Evolutionary conservation across 352 stramenopile genomes (phyloP).

Genomic region (Achlya hypogyna): DNA sequence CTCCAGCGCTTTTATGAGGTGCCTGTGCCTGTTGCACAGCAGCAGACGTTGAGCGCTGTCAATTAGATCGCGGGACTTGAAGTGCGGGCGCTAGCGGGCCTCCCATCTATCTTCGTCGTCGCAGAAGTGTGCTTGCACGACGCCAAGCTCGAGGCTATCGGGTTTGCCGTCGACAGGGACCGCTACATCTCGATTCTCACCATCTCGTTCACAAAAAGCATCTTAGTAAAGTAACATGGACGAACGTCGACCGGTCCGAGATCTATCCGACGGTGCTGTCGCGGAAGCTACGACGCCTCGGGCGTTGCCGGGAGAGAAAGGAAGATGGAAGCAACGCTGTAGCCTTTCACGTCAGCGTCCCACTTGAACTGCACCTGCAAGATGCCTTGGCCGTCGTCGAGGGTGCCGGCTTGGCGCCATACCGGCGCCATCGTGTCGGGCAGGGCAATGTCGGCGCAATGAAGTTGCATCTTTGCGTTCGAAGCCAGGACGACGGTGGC

Average conservation of each 20-base stretch:
- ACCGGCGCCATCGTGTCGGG: background rate
- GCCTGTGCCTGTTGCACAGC: background rate
- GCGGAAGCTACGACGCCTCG: too few species aligned
- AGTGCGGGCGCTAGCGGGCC: background rate
- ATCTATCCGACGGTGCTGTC: too few species aligned
- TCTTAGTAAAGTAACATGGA: background rate
- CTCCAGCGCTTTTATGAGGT: constrained; percentile 1
- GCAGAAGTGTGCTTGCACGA: background rate
- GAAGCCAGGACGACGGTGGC: background rate
- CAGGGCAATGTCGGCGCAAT: background rate
- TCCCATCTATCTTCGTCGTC: background rate
- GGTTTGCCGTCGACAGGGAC: background rate
- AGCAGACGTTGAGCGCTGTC: background rate
- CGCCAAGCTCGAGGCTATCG: background rate
- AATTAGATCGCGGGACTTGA: constrained; percentile 2
- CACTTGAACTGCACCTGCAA: constrained; percentile 68
- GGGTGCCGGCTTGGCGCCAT: constrained; percentile 9
- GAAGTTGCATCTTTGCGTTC: background rate
- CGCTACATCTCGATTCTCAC: background rate
- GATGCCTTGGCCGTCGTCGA: constrained; percentile 36
- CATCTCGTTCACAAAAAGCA: background rate
- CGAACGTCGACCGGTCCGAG: background rate
- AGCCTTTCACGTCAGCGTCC: constrained; percentile 23
- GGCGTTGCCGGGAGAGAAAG: constrained; percentile 34
- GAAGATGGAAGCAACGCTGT: constrained; percentile 42